phyloP scores from a whole-genome alignment of 2,329 filamentous ascomycete species.

The Parastagonospora nodorum region DNA sequence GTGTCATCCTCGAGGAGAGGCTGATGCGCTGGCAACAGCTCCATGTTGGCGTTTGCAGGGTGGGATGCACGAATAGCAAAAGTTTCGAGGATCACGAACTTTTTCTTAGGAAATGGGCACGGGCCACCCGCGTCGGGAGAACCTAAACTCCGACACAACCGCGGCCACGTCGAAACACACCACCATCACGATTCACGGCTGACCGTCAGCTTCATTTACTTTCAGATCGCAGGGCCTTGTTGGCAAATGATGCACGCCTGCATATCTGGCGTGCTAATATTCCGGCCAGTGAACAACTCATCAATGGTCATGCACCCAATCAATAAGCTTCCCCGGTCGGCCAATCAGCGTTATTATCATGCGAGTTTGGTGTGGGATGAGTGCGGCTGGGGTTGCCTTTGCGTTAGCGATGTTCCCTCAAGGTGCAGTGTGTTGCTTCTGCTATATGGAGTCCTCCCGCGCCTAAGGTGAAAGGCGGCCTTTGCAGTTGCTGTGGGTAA shows the following conservation, averaged over 20 bases:
- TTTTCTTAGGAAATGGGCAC: constrained; percentile 27
- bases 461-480: too few species aligned
- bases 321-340: constrained; percentile 3
- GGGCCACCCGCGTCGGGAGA: constrained; percentile 8
- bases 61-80: constrained; percentile 24
- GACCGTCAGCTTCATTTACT: constrained; percentile 29
- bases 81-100: constrained; percentile 31
- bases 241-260: constrained; percentile 30
- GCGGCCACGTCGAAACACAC: constrained; percentile 13
- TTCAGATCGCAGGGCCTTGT: constrained; percentile 2
- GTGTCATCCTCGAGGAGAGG: constrained; percentile 37
- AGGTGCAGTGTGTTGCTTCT: constrained; percentile 25
- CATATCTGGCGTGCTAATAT: constrained; percentile 11
- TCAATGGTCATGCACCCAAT: constrained; percentile 30
- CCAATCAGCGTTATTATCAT: constrained; percentile 9
- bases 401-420: constrained; percentile 16
- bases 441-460: neutral
- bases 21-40: constrained; percentile 43
- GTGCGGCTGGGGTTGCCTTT: constrained; percentile 7
- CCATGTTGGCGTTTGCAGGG: constrained; percentile 40
- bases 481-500: too few species aligned
- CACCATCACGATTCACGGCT: constrained; percentile 1
- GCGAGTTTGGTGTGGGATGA: constrained; percentile 14
- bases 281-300: constrained; percentile 37
- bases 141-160: neutral